phyloP scores from a whole-genome alignment of 2,329 filamentous ascomycete species.

The Diaporthe destruens region DNA sequence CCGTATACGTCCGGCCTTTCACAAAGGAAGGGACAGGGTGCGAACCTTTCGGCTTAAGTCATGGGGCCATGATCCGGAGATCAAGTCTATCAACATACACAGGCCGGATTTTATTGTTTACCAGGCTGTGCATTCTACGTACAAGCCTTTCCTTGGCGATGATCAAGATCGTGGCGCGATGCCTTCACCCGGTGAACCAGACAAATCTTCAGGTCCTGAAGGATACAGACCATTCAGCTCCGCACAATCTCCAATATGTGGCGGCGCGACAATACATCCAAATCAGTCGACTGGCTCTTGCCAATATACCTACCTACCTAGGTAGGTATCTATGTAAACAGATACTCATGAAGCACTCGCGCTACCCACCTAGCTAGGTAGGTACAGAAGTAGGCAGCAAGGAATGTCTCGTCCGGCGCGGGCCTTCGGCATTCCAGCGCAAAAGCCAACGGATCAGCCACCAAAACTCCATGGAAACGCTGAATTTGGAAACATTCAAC shows the following conservation, averaged over 20 bases:
- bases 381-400: no score
- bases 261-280: neutral
- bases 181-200: neutral
- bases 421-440: constrained; percentile 9
- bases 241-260: neutral
- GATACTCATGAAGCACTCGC: neutral
- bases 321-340: no score
- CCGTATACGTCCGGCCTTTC: no score
- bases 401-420: constrained; percentile 11
- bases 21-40: no score
- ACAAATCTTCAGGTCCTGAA: neutral
- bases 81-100: neutral
- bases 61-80: neutral
- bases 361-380: no score
- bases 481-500: neutral
- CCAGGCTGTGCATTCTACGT: no score
- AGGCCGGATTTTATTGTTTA: neutral
- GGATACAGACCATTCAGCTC: neutral
- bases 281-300: neutral
- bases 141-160: neutral
- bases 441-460: neutral
- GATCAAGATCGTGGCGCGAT: neutral
- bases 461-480: neutral
- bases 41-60: neutral
- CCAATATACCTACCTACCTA: neutral